Evolutionary conservation across 83 land plant species (phyloP).

Genomic region (Isoetes engelmannii): DNA sequence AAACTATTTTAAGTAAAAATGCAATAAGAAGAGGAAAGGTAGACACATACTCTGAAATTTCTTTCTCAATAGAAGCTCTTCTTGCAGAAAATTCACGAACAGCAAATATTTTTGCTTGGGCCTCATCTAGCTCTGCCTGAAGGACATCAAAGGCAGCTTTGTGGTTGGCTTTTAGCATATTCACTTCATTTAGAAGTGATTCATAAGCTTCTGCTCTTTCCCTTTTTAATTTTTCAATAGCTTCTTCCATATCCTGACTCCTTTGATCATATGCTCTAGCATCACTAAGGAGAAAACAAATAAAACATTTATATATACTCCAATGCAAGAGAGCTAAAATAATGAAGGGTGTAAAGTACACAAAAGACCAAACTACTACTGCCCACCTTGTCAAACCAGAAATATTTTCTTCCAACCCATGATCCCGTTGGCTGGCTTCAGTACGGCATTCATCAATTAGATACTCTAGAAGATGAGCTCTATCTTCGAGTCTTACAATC

Average conservation of each 20-base stretch:
- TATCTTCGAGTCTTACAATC: no score
- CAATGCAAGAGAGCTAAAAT: no score
- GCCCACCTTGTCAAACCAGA: no score
- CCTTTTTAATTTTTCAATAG: conserved; percentile 8
- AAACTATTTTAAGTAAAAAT: no score
- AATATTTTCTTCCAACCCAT: no score
- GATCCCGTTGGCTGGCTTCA: no score
- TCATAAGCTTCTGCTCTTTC: conserved; percentile 17
- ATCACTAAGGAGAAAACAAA: conserved; percentile 5
- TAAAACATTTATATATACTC: no score
- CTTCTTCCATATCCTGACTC: conserved; percentile 8
- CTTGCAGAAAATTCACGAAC: conserved; percentile 19
- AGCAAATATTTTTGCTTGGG: conserved; percentile 22
- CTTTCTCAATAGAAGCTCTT: conserved; percentile 17
- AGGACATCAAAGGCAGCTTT: conserved; percentile 19
- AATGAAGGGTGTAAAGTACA: no score
- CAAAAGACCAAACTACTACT: no score
- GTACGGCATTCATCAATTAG: no score
- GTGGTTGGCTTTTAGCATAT: conserved; percentile 12
- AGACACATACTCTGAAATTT: conserved; percentile 10
- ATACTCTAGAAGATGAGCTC: no score
- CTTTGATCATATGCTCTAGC: conserved; percentile 13
- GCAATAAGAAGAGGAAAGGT: neutral
- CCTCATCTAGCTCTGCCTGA: conserved; percentile 24
- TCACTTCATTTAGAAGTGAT: conserved; percentile 14